Base-by-base conservation (phyloP, 208 protist genomes). In the Trypanosoma lewisi region DNA sequence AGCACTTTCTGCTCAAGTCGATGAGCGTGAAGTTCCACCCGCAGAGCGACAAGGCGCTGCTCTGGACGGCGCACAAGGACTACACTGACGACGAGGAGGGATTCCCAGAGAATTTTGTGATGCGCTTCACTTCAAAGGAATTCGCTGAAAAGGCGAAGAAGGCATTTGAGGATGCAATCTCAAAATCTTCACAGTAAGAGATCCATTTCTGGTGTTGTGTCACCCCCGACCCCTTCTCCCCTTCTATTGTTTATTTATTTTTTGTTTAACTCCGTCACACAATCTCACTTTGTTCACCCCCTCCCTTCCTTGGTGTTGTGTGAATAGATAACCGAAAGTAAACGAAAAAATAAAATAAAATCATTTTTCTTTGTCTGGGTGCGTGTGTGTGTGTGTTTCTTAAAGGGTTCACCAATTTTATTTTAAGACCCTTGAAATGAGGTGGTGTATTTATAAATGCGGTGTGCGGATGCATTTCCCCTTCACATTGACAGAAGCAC, bases 1-100 rank as follows among this genome's bases (percentile, higher is more conserved):
- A 94, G 67, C 87, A 95, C 76, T 89, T 80, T 76, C 74, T 97
- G 16, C 23, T 91, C 25, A 88, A 94, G 66, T 74, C 74, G 4
- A 94, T 87, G 83, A 73, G 50, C 8, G 75, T 95, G 31, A 85
- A 83, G 44, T 42, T 85, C 25, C 86, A 94, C 75, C 78, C 82
- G 16, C 54, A 82, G 57, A 88, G 60, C 25, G 87, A 92, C 44
- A 95, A 95, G 77, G 48, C 74, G 16, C 36, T 93, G 11, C 58
- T 92, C 12, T 96, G 91, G 89, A 75, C 73, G 9, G 73, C 85
- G 30, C 68, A 75, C 30, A 93, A 90, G 75, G 91, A 97, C 70
- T 93, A 81, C 80, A 86, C 77, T 16, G 88, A 94, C 39, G 86
- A 97, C 58, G 87, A 92, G 54, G 89, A 93, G 58, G 85, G 86